Percentiles rank a stretch among this genome's conserved stretches.
Conservation (phyloP, 352 stramenopile species). For the Pythium aphanidermatum region DNA sequence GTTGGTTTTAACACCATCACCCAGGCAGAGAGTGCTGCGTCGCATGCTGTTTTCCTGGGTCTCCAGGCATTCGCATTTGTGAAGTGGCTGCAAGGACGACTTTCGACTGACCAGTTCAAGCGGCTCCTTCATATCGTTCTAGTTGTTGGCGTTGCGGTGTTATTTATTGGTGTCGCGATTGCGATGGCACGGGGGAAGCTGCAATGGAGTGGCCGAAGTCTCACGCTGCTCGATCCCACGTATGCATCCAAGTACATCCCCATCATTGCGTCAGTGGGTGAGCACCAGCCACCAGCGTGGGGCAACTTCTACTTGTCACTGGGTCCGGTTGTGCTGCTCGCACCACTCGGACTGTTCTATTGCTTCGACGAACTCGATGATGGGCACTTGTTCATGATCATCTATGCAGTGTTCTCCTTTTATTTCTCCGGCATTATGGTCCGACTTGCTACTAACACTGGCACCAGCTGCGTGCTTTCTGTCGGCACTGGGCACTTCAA, state of each 20-base stretch:
- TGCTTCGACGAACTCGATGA: constrained; percentile 68
- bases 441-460: constrained; percentile 88
- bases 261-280: constrained; percentile 92
- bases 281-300: constrained; percentile 93
- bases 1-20: constrained; percentile 96
- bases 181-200: constrained; percentile 68
- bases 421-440: constrained; percentile 94
- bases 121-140: constrained; percentile 37
- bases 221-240: constrained; percentile 90
- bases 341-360: constrained; percentile 87
- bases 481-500: constrained; percentile 76
- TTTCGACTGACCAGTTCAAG: constrained; percentile 41
- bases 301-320: constrained; percentile 91
- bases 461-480: constrained; percentile 88
- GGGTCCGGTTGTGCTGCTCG: constrained; percentile 81
- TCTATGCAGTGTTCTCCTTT: constrained; percentile 88
- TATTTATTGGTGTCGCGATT: constrained; percentile 32
- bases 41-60: constrained; percentile 92
- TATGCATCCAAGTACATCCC: constrained; percentile 95
- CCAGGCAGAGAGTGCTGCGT: constrained; percentile 68
- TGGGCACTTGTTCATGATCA: constrained; percentile 85
- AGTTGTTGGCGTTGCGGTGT: constrained; percentile 24
- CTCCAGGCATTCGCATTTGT: constrained; percentile 73
- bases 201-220: constrained; percentile 88
- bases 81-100: constrained; percentile 40